Base-by-base conservation (phyloP, 164 flowering plant genomes). In the Stephania cephalantha region DNA sequence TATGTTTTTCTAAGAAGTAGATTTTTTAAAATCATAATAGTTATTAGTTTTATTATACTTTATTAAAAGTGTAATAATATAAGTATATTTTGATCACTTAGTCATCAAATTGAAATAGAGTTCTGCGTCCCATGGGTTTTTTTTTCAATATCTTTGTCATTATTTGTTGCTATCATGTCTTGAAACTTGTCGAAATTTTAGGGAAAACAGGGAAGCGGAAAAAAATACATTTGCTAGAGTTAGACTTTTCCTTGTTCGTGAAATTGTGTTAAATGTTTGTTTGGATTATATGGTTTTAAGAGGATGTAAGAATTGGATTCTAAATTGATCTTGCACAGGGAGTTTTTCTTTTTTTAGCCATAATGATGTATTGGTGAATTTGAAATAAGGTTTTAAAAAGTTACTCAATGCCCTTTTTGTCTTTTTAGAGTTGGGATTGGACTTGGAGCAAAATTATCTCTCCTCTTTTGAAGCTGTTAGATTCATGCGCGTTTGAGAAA, bases 401-500 rank as follows among this genome's bases (percentile, higher is more conserved):
- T 9, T 22, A 35, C 25, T 9, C 20, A 63, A 25, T 18, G 66
- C 6, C 73, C 1, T 61, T 68, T 25, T 25, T 77, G 68, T 75
- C 44, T 63, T 46, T 83, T 83, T 87, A 94, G 98, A 74, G 81
- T 72, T 94, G 97, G 97, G 85, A 86, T 17, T 90, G 90, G 90
- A 82, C 84, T 17, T 74, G 76, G 52, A 76, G 68, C 73, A 86
- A 82, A n/a, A 74, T 91, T 74, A 77, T 92, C 63, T 83, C 84
- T 71, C 82, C 15, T 29, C 83, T 92, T 31, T 69, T 89, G 46
- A 69, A 79, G 69, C 73, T 88, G 55, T 71, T 92, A 84, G 87
- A 87, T 50, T 82, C 83, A 11, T 69, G 77, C 71, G 52, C 66
- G 12, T 55, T 72, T 48, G 86, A 82, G 68, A 75, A 79, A 61